Conservation (phyloP, 2,329 filamentous ascomycete genomes). For the Simplicillium sp. region DNA sequence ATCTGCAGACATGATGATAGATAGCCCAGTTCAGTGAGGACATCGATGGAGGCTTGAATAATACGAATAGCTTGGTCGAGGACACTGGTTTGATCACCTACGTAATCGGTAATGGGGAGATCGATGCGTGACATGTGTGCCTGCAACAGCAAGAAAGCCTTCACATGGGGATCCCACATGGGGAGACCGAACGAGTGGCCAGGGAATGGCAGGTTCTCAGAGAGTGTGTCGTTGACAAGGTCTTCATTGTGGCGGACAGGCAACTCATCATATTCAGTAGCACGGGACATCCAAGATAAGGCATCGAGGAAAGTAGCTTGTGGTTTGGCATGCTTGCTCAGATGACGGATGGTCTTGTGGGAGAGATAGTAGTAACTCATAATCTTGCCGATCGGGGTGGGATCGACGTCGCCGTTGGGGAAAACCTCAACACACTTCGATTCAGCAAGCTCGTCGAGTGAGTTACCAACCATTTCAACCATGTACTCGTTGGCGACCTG, state of each 20-base stretch:
- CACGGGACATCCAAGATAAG: constrained; percentile 84
- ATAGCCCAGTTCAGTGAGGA: constrained; percentile 81
- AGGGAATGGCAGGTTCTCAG: constrained; percentile 63
- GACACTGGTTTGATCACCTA: constrained; percentile 83
- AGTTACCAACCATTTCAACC: constrained; percentile 83
- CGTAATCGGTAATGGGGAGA: constrained; percentile 92
- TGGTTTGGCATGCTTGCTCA: constrained; percentile 67
- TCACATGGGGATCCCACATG: constrained; percentile 98
- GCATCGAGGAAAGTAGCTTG: constrained; percentile 72
- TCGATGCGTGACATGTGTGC: constrained; percentile 90
- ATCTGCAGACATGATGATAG: constrained; percentile 70
- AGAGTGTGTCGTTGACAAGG: constrained; percentile 86
- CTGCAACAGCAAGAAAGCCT: constrained; percentile 87
- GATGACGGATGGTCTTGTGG: constrained; percentile 84
- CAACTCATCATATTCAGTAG: constrained; percentile 93
- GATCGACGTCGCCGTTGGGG: constrained; percentile 79
- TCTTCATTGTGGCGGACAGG: constrained; percentile 98
- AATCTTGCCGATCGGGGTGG: constrained; percentile 90
- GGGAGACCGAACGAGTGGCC: constrained; percentile 59
- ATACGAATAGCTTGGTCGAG: constrained; percentile 96
- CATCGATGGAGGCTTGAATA: constrained; percentile 88
- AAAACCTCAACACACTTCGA: constrained; percentile 79
- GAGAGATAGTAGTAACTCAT: constrained; percentile 99
- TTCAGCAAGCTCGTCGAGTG: constrained; percentile 68
- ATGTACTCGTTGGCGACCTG: constrained; percentile 88